These are phyloP conservation scores for Phaeosphaeria sp. DNA, from an alignment of 2,329 filamentous ascomycete species.

Conservation along the genomic window DNA sequence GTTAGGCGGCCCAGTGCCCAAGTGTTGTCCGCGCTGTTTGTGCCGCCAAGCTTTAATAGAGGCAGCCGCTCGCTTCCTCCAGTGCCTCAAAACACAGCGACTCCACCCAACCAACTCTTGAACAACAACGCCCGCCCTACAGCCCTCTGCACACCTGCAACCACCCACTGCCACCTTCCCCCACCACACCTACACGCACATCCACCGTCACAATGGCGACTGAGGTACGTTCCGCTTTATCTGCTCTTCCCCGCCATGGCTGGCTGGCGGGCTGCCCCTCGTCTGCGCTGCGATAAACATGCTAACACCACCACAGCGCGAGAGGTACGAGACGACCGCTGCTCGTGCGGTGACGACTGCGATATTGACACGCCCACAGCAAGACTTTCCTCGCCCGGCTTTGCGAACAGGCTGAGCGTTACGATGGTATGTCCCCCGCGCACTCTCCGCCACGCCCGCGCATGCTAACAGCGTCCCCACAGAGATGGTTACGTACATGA, in stretches of 20 bases:
- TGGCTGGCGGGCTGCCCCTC: conserved; percentile 46
- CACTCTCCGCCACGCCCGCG: conserved; percentile 21
- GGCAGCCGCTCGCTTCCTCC: conserved; percentile 37
- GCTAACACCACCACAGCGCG: conserved; percentile 54
- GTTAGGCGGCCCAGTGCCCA: conserved; percentile 24
- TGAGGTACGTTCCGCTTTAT: conserved; percentile 62
- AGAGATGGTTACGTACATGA: conserved; percentile 99
- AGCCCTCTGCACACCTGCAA: conserved; percentile 34
- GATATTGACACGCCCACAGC: conserved; percentile 43
- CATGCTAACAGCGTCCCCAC: conserved; percentile 44
- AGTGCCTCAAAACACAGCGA: conserved; percentile 33
- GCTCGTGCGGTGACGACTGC: conserved; percentile 12
- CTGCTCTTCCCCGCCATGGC: conserved; percentile 44
- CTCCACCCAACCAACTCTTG: conserved; percentile 29
- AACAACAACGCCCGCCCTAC: conserved; percentile 26
- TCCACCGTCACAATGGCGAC: conserved; percentile 61
- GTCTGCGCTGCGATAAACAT: conserved; percentile 40
- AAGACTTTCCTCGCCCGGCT: conserved; percentile 99
- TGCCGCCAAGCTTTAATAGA: conserved; percentile 13
- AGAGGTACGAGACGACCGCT: conserved; percentile 51
- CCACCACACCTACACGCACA: conserved; percentile 22
- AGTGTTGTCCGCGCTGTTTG: conserved; percentile 23
- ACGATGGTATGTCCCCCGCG: conserved; percentile 75
- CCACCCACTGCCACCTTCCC: conserved; percentile 19
- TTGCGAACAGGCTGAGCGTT: conserved; percentile 99